Base-by-base conservation (phyloP, 2,329 filamentous ascomycete species). In the Aaosphaeria pasadenensis region DNA sequence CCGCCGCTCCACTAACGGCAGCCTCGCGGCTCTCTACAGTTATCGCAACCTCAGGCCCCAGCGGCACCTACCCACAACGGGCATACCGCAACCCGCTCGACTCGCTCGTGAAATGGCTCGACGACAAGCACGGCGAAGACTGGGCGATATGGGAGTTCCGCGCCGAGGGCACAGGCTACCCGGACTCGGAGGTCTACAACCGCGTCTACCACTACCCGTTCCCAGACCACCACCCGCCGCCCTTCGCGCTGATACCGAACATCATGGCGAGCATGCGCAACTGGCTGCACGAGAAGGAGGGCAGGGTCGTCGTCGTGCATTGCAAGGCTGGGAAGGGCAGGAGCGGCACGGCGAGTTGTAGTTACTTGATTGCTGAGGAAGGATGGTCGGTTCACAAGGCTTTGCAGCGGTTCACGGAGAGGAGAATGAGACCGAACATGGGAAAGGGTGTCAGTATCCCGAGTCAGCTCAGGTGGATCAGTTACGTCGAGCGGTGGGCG, bases 141-240 rank as follows among this genome's bases (percentile, higher is more conserved):
- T 99, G 94, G 94, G 85, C 87, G 3, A 96, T 99, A 62, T 99
- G 92, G 90, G 94, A 99, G 73, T 99, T 99, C 61, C 86, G 94
- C 41, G 94, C 91, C 33, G 94, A 99, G 69, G 94, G 94, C 5
- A 96, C 94, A 0, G 94, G 94, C 1, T 99, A 99, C 63, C 91
- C 91, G 0, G 94, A 99, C 64, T 82, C 85, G 13, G 88, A 91
- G 49, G 92, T 99, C 1, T 90, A 96, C 67, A 80, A 83, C 32
- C 81, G 91, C 3, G 86, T 97, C 54, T 83, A 87, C 54, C 94
- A 99, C 72, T 97, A 91, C 63, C 94, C 94, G 1, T 99, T 89
- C 84, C 94, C 94, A 0, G 94, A 99, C 67, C 94, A 99, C 66
- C 94, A 99, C 67, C 94, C 94, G 4, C 94, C 94, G 45, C 94